phyloP scores from a whole-genome alignment of 1,284 basidiomycete species.

The Moesziomyces parantarcticus region DNA sequence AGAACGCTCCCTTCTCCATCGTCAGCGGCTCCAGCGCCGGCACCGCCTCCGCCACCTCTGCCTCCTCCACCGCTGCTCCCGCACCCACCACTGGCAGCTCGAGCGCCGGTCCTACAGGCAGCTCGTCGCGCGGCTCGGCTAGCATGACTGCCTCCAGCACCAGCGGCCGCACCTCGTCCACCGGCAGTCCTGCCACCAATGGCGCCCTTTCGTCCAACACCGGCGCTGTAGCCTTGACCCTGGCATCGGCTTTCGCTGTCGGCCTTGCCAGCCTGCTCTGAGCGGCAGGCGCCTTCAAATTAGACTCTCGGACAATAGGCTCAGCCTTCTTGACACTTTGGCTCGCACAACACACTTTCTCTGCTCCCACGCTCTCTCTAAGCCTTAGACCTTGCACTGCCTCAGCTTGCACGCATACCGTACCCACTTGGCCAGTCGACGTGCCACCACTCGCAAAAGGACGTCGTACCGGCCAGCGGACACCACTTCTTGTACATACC shows the following conservation, averaged over 20 bases:
- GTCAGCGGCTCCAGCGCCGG: slow-evolving; percentile 24
- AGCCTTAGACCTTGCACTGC: neutral
- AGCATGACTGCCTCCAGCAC: slow-evolving; percentile 19
- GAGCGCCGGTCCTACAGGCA: slow-evolving; percentile 8
- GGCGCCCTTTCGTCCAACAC: slow-evolving; percentile 16
- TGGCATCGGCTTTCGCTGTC: slow-evolving; percentile 12
- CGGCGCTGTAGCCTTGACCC: slow-evolving; percentile 7
- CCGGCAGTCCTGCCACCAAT: slow-evolving; percentile 5
- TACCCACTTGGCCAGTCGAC: neutral
- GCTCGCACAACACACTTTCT: neutral
- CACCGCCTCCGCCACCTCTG: neutral
- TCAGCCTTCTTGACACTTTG: neutral
- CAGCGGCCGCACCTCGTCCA: slow-evolving; percentile 8
- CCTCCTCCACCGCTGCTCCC: slow-evolving; percentile 17
- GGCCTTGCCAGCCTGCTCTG: slow-evolving; percentile 23
- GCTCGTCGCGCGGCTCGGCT: slow-evolving; percentile 6
- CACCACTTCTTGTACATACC: slow-evolving; percentile 10
- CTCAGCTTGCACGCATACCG: neutral
- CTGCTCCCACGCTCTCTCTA: neutral
- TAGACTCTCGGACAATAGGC: slow-evolving; percentile 5
- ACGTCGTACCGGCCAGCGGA: slow-evolving; percentile 1
- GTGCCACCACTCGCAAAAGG: neutral
- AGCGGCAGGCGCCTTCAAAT: neutral
- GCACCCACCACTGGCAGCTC: slow-evolving; percentile 16
- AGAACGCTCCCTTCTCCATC: slow-evolving; percentile 20